These are phyloP conservation scores for Komagataea norvegica DNA, from an alignment of 1,139 yeast species.

Conservation along the genomic window DNA sequence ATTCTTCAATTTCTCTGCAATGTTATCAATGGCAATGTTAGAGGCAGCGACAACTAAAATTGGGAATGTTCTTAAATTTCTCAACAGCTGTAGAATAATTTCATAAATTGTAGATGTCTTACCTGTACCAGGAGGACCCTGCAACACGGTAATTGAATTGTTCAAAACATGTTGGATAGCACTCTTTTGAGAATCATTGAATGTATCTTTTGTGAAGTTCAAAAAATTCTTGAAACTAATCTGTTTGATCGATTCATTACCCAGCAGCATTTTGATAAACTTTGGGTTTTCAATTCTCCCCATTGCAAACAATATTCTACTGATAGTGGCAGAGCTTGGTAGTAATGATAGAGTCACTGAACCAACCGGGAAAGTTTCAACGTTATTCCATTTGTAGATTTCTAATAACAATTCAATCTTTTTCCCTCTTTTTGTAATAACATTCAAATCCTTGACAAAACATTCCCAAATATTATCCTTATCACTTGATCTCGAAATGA, in stretches of 20 bases:
- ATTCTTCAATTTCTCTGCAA: slow-evolving; percentile 62
- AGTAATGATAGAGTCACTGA: slow-evolving; percentile 40
- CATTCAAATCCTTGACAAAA: slow-evolving; percentile 36
- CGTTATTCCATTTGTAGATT: slow-evolving; percentile 52
- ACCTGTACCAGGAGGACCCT: slow-evolving; percentile 72
- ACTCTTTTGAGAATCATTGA: slow-evolving; percentile 61
- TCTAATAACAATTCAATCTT: slow-evolving; percentile 44
- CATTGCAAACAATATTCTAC: slow-evolving; percentile 63
- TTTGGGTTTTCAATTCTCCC: slow-evolving; percentile 50
- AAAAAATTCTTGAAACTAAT: slow-evolving; percentile 52
- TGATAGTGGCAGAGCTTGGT: slow-evolving; percentile 61
- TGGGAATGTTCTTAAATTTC: slow-evolving; percentile 53
- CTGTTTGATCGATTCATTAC: slow-evolving; percentile 56
- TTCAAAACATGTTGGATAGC: slow-evolving; percentile 67
- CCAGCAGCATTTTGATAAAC: slow-evolving; percentile 54
- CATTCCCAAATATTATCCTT: slow-evolving; percentile 42
- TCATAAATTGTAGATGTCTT: slow-evolving; percentile 64
- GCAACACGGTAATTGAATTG: slow-evolving; percentile 59
- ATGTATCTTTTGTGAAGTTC: slow-evolving; percentile 41
- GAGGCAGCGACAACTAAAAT: slow-evolving; percentile 73
- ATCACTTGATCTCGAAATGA: slow-evolving; percentile 35
- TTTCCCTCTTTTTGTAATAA: slow-evolving; percentile 29
- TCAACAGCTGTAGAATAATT: slow-evolving; percentile 56
- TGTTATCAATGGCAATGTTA: slow-evolving; percentile 70
- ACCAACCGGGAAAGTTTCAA: slow-evolving; percentile 41